Evolutionary conservation across 148 eudicot genomes (phyloP).

Genomic region (Chenopodium album): DNA sequence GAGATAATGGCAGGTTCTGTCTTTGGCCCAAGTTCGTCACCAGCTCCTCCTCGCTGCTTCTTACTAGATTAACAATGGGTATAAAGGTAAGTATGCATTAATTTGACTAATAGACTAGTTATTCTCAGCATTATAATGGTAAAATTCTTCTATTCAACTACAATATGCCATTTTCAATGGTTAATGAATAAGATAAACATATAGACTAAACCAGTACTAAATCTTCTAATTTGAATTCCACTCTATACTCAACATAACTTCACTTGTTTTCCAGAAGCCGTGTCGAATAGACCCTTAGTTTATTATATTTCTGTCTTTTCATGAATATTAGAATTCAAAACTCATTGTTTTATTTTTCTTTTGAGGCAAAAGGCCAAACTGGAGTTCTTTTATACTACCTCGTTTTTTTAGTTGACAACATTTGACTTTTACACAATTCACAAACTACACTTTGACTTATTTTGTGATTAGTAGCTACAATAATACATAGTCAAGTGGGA

Average conservation of each 20-base stretch:
- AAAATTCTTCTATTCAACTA: not conserved
- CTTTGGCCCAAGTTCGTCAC: constrained; percentile 46
- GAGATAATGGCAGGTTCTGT: constrained; percentile 89
- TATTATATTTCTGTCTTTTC: no score
- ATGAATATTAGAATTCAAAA: no score
- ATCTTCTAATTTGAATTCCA: not conserved
- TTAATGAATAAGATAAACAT: not conserved
- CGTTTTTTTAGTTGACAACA: no score
- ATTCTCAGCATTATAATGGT: not conserved
- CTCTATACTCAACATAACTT: not conserved
- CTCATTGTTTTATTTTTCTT: no score
- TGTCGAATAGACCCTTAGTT: no score
- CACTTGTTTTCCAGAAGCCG: not conserved
- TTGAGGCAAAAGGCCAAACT: no score
- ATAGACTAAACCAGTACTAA: not conserved
- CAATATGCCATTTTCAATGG: not conserved
- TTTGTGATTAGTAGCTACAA: no score
- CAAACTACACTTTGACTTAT: no score
- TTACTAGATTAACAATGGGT: constrained; percentile 33
- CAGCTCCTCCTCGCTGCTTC: constrained; percentile 48
- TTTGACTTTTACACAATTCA: no score
- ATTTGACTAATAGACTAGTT: not conserved
- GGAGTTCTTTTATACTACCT: no score
- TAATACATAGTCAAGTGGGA: no score
- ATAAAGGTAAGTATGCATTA: not conserved